Evolutionary conservation across 192 early-diverging fungal genomes (phyloP).

Genomic region (Coemansia sp.): DNA sequence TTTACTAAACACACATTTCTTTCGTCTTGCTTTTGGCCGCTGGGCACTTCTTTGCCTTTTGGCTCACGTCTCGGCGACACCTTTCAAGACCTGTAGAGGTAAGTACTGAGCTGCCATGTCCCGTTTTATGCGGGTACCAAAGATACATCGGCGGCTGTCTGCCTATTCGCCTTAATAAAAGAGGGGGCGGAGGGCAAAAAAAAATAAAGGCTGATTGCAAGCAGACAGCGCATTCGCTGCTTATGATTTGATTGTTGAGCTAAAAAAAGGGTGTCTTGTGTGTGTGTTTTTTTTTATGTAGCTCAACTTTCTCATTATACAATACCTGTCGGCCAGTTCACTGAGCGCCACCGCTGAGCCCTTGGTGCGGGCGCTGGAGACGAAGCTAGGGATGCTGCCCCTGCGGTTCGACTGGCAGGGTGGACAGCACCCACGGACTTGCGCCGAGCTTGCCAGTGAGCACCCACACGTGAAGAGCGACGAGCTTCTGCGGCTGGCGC

Average conservation of each 20-base stretch:
- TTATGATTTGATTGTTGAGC: neutral
- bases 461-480: constrained; percentile 22
- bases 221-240: neutral
- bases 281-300: constrained; percentile 20
- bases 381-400: constrained; percentile 63
- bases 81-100: constrained; percentile 15
- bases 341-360: constrained; percentile 59
- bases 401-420: constrained; percentile 75
- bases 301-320: constrained; percentile 76
- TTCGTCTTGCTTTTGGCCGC: neutral
- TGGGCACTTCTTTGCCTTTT: neutral
- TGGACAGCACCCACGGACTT: constrained; percentile 52
- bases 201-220: neutral
- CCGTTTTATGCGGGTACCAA: neutral
- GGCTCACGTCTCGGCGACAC: neutral
- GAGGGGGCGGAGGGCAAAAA: neutral
- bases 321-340: constrained; percentile 64
- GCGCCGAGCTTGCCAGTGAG: constrained; percentile 62
- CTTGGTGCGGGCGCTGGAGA: constrained; percentile 36
- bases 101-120: constrained; percentile 9
- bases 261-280: neutral
- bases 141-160: neutral
- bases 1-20: neutral
- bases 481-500: constrained; percentile 37
- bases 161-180: neutral